These are phyloP conservation scores for Conringia planisiliqua DNA, from an alignment of 345 rosid species.

Conservation along the genomic window DNA sequence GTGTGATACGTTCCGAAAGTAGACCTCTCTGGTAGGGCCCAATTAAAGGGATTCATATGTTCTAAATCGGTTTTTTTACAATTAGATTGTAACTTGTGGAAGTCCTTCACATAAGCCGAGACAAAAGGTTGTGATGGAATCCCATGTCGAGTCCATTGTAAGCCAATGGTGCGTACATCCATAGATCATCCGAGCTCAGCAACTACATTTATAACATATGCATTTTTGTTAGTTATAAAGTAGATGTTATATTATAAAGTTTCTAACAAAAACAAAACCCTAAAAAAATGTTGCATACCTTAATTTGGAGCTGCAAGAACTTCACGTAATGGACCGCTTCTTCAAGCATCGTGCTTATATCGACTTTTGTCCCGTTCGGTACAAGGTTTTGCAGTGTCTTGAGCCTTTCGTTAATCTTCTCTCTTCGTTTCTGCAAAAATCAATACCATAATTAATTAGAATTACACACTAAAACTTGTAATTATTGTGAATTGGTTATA, in stretches of 20 bases:
- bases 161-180: constrained; percentile 98
- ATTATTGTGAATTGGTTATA: background rate
- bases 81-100: background rate
- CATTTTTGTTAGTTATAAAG: background rate
- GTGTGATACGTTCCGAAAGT: constrained; percentile 17
- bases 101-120: constrained; percentile 34
- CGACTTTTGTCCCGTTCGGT: constrained; percentile 92
- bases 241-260: background rate
- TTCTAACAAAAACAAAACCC: background rate
- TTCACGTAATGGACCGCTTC: constrained; percentile 90
- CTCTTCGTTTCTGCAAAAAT: constrained; percentile 72
- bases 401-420: constrained; percentile 77
- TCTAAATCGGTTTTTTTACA: constrained; percentile 26
- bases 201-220: constrained; percentile 46
- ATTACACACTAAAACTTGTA: background rate
- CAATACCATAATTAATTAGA: background rate
- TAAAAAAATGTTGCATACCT: constrained; percentile 36
- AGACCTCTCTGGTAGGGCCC: constrained; percentile 12
- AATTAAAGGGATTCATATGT: constrained; percentile 4
- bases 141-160: constrained; percentile 84
- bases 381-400: constrained; percentile 75
- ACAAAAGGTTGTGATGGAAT: constrained; percentile 60
- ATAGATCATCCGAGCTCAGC: constrained; percentile 88
- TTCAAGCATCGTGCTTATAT: constrained; percentile 95
- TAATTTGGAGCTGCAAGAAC: constrained; percentile 87